Base-by-base conservation (phyloP, 495 filamentous ascomycete genomes). In the Neurospora sp. region DNA sequence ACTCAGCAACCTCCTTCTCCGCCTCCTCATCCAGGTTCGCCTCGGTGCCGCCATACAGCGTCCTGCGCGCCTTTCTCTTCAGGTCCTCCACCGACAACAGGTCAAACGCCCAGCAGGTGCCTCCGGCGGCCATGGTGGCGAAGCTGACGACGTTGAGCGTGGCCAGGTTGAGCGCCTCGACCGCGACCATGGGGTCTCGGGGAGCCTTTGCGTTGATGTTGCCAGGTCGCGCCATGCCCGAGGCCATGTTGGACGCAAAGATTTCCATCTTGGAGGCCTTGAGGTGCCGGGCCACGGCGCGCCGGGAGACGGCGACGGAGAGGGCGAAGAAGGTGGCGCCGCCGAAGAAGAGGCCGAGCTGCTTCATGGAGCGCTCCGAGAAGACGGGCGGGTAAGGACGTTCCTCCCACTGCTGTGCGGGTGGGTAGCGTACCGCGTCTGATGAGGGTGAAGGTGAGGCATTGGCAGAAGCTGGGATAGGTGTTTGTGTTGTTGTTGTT, bases 141-240 rank as follows among this genome's bases (percentile, higher is more conserved):
- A 93, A 87, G 71, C 88, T 90, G 35, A 90, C 35, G 5, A 93
- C 90, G 75, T 96, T 95, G 72, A 97, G 83, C 0, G 93, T 96
- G 0, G 94, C 94, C n/a, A 97, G 80, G 69, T 88, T 90, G 12
- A 97, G 82, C 6, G 94, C 94, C 79, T 95, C 90, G 59, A 93
- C 78, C 0, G 94, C 94, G 27, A 94, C 88, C 39, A 88, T 73
- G 2, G 86, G 82, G 68, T 91, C 87, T 80, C 76, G 61, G 48
- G 16, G 16, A 1, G 22, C 18, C 39, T 35, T 27, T 35, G 53
- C 27, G 14, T 65, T 65, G 53, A 65, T 65, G 53, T 65, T 65
- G 12, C 53, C 53, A 9, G 27, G 53, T 16, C 85, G 59, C 39
- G 31, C 20, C 4, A 65, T 74, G 75, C 68, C 77, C 76, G 77